A percentile compares a stretch with the other conserved stretches of the same genome.
These are phyloP conservation scores for Candida ascalaphidarum DNA, from an alignment of 805 yeast genomes.

Conservation along the genomic window DNA sequence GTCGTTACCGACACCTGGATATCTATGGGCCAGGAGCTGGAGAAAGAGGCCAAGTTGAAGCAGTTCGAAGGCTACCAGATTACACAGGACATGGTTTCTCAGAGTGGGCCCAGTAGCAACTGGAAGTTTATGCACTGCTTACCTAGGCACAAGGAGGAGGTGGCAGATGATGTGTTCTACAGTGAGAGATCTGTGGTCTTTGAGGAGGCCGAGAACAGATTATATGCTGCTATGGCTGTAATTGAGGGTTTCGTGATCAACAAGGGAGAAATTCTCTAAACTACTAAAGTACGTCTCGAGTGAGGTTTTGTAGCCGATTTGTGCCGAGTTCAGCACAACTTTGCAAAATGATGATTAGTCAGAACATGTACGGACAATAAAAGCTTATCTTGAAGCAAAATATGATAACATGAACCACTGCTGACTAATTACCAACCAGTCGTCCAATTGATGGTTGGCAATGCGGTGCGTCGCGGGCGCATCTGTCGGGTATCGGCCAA, in stretches of 20 bases:
- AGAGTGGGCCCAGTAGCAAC: slow-evolving; percentile 49
- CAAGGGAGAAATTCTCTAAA: slow-evolving; percentile 8
- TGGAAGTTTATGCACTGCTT: slow-evolving; percentile 98
- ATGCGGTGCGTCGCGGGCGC: no score
- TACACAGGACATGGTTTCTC: slow-evolving; percentile 49
- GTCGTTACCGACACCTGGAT: slow-evolving; percentile 95
- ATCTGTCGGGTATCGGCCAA: no score
- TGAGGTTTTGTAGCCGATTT: no score
- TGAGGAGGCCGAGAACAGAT: slow-evolving; percentile 91
- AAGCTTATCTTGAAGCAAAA: no score
- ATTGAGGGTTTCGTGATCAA: slow-evolving; percentile 84
- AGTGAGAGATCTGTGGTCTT: slow-evolving; percentile 74
- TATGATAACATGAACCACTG: no score
- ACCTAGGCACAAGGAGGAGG: slow-evolving; percentile 94
- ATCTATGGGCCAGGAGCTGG: slow-evolving; percentile 95
- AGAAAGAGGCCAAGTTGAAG: slow-evolving; percentile 59
- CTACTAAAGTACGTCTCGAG: no score
- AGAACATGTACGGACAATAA: no score
- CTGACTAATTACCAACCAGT: no score
- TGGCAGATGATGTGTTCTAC: slow-evolving; percentile 87
- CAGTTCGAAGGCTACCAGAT: slow-evolving; percentile 88
- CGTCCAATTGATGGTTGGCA: no score
- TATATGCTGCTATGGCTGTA: slow-evolving; percentile 93
- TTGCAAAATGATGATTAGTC: no score
- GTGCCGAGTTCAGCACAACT: no score